phyloP scores from a whole-genome alignment of 192 early-diverging fungal species.

The Linnemannia hyalina region DNA sequence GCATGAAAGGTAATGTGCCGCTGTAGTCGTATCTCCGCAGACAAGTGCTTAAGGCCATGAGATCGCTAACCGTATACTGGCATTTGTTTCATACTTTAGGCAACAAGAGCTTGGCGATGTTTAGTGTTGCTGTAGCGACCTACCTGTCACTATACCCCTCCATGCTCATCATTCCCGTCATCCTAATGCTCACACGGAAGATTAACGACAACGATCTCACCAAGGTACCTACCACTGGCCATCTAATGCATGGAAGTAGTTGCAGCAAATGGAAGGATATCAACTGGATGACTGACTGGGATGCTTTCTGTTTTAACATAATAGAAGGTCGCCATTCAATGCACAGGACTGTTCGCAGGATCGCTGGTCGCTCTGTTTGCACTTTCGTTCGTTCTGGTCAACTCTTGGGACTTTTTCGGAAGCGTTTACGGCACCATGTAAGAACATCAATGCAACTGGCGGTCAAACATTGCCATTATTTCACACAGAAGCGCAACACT shows the following conservation, averaged over 20 bases:
- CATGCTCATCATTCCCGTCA: conserved; percentile 78
- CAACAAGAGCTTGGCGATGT: conserved; percentile 66
- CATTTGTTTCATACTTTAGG: conserved; percentile 51
- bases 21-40: neutral
- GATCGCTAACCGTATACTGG: neutral
- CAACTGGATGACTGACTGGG: neutral
- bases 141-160: conserved; percentile 92
- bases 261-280: neutral
- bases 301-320: neutral
- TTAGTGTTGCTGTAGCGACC: conserved; percentile 82
- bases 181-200: conserved; percentile 59
- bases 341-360: conserved; percentile 43
- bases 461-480: conserved; percentile 1
- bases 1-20: conserved; percentile 61
- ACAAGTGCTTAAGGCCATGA: neutral
- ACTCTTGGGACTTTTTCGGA: conserved; percentile 78
- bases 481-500: neutral
- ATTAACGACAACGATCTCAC: neutral
- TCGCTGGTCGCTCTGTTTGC: conserved; percentile 64
- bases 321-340: conserved; percentile 24
- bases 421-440: conserved; percentile 83
- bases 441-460: conserved; percentile 2
- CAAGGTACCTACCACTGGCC: conserved; percentile 15
- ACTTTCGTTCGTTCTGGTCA: conserved; percentile 70
- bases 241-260: neutral